Percentiles rank a stretch among this genome's conserved stretches.
These are phyloP conservation scores for Leccinum broughii DNA, from an alignment of 768 basidiomycete genomes.

Conservation along the genomic window DNA sequence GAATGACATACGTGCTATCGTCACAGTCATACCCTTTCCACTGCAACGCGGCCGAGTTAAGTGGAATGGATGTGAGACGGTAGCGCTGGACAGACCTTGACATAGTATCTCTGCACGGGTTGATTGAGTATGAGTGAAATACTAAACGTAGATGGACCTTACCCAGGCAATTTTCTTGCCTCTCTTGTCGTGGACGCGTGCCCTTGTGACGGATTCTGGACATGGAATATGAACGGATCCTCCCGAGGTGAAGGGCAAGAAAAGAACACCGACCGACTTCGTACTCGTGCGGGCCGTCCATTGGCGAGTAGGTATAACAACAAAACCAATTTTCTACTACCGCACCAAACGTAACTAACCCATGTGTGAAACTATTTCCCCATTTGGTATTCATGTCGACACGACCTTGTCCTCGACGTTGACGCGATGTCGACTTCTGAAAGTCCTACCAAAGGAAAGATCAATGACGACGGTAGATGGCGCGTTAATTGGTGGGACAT, in stretches of 20 bases:
- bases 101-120: conserved; percentile 50
- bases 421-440: conserved; percentile 28
- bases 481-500: conserved; percentile 76
- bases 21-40: conserved; percentile 60
- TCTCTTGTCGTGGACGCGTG: conserved; percentile 48
- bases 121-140: conserved; percentile 13
- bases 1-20: conserved; percentile 56
- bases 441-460: conserved; percentile 53
- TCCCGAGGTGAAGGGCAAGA: background rate
- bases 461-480: conserved; percentile 53
- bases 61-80: background rate
- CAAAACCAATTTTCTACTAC: background rate
- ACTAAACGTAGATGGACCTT: conserved; percentile 14
- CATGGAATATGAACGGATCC: conserved; percentile 2
- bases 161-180: conserved; percentile 56
- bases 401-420: background rate
- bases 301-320: conserved; percentile 20
- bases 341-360: background rate
- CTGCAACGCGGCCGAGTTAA: conserved; percentile 33
- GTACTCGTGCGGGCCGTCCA: conserved; percentile 50
- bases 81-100: conserved; percentile 46
- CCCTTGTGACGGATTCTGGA: conserved; percentile 54
- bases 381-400: background rate
- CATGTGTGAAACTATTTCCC: background rate
- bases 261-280: conserved; percentile 58